Evolutionary conservation across 495 filamentous ascomycete genomes (phyloP), one percentile per base, ranked within the genome.

Genomic region (Copromyces sp.): DNA sequence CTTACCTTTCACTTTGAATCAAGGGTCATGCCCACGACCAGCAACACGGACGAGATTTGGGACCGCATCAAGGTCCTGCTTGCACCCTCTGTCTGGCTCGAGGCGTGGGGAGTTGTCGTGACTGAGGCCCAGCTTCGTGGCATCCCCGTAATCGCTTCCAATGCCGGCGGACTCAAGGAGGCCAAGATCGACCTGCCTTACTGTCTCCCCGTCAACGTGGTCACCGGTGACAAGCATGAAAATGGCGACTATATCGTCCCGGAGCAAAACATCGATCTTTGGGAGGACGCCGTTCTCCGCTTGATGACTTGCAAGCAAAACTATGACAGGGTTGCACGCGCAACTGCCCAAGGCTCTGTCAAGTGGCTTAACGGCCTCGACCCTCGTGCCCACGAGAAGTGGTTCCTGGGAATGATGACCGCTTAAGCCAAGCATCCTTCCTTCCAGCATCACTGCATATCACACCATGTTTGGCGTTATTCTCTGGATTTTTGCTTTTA

Each of bases 51-150:
- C 24, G 75, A 79, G 12, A 79, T 80, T 42, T 80, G 79, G 79
- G 78, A 79, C 37, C 69, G 75, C 39, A 79, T 80, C 74, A 79
- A 77, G 70, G 42, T 80, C 16, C 73, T 80, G 12, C 70, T 80
- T 9, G 78, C 73, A 6, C 79, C 79, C 1, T 80, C 79, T 1
- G 69, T 80, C 20, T 80, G 79, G 79, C 68, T 73, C 11, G 79
- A 80, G 59, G 79, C 79, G 0, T 80, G 79, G 79, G 79, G 79
- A 32, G 74, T 80, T 17, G 71, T 80, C 35, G 78, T 80, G 9
- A 79, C 78, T 11, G 79, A 80, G 53, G 78, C 79, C 11, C 79
- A 80, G 73, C 75, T 80, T 5, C 78, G 79, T 7, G 79, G 79
- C 17, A 80, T 80, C 32, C 79, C 79, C 17, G 78, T 78, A 68